A percentile compares a stretch with the other conserved stretches of the same genome.
Conservation (phyloP, 225 moss, liverwort and hornwort genomes). For the Sphagnum tenellum region DNA sequence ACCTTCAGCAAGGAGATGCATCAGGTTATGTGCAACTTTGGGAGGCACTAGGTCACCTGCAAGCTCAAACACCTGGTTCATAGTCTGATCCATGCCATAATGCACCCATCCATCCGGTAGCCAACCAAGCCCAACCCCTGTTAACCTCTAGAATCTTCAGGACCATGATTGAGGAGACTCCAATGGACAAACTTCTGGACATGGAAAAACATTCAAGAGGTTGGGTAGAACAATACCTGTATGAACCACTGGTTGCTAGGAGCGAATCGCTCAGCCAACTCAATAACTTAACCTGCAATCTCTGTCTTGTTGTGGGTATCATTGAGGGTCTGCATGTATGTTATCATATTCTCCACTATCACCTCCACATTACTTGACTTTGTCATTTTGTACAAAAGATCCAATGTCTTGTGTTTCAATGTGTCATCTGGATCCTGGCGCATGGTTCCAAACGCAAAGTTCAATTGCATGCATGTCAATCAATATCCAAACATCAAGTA, state of each 20-base stretch:
- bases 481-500: no score
- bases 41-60: constrained; percentile 89
- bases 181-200: no score
- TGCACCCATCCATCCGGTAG: no score
- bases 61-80: constrained; percentile 99
- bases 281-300: constrained; percentile 89
- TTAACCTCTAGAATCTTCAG: no score
- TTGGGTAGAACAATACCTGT: constrained; percentile 33
- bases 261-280: constrained; percentile 92
- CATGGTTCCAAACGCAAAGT: no score
- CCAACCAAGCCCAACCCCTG: no score
- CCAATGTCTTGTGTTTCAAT: constrained; percentile 86
- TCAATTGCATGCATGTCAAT: no score
- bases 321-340: constrained; percentile 75
- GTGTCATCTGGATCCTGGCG: constrained; percentile 95
- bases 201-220: no score
- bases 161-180: no score
- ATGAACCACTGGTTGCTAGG: constrained; percentile 98
- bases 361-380: constrained; percentile 89
- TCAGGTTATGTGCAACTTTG: constrained; percentile 94
- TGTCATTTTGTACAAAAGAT: constrained; percentile 98
- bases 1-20: constrained; percentile 94
- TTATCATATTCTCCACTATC: constrained; percentile 88
- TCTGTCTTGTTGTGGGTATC: constrained; percentile 93
- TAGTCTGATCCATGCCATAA: constrained; percentile 46